phyloP scores from a whole-genome alignment of 495 filamentous ascomycete genomes.

The Lasiosphaeria ovina region DNA sequence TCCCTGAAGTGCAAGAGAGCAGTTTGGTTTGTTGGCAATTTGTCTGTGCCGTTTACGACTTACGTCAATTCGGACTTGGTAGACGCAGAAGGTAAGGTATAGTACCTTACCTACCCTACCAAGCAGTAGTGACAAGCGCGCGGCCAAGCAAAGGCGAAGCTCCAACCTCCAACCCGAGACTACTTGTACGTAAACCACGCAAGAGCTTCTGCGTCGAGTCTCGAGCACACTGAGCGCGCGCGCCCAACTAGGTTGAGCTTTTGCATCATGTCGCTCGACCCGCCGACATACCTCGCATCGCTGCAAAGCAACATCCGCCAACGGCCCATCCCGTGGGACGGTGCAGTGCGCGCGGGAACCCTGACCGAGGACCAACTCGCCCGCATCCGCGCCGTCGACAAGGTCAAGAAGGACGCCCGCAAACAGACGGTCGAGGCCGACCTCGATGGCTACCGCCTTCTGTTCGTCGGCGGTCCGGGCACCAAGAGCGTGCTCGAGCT shows the following conservation, averaged over 20 bases:
- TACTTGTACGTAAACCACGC: not conserved
- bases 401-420: slow-evolving; percentile 80
- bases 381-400: slow-evolving; percentile 97
- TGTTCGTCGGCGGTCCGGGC: slow-evolving; percentile 71
- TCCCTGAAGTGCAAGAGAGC: no score
- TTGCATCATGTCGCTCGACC: slow-evolving; percentile 68
- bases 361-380: slow-evolving; percentile 92
- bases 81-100: no score
- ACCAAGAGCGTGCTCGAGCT: slow-evolving; percentile 77
- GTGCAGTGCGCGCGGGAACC: slow-evolving; percentile 87
- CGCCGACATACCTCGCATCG: slow-evolving; percentile 84
- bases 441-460: slow-evolving; percentile 68
- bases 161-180: not conserved
- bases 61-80: no score
- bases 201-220: not conserved
- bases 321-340: slow-evolving; percentile 96
- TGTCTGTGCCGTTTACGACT: no score
- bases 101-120: no score
- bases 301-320: slow-evolving; percentile 93
- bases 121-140: no score
- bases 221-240: not conserved
- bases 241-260: not conserved
- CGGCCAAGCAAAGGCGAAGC: not conserved
- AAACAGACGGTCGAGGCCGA: slow-evolving; percentile 77
- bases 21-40: no score